phyloP scores from a whole-genome alignment of 129 eudicot genomes.

The Oenanthe sinensis region DNA sequence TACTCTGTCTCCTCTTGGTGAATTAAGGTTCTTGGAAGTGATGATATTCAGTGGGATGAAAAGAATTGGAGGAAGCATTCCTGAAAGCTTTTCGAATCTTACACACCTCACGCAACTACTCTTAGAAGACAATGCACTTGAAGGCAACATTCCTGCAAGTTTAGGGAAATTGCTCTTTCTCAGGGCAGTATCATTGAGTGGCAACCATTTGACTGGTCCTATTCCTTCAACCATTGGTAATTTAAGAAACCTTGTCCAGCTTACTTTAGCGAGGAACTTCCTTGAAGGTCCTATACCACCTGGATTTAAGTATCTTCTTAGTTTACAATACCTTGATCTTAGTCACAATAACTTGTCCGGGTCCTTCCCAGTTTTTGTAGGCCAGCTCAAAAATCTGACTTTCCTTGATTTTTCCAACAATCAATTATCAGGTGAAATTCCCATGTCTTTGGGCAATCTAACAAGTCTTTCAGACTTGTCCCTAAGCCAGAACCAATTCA shows the following conservation, averaged over 20 bases:
- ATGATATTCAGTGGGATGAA: conserved; percentile 85
- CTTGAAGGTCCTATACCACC: conserved; percentile 52
- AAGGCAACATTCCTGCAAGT: conserved; percentile 54
- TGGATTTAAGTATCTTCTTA: conserved; percentile 21
- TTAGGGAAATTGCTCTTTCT: conserved; percentile 43
- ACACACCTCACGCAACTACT: conserved; percentile 47
- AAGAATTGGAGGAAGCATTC: conserved; percentile 50
- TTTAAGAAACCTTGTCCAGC: conserved; percentile 39
- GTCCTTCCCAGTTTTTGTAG: conserved; percentile 43
- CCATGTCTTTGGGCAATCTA: conserved; percentile 47
- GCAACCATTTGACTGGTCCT: conserved; percentile 53
- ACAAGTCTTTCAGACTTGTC: conserved; percentile 52
- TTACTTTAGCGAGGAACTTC: conserved; percentile 55
- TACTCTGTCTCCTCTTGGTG: conserved; percentile 54
- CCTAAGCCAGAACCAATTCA: conserved; percentile 50
- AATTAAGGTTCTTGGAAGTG: conserved; percentile 49
- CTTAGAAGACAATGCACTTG: conserved; percentile 65
- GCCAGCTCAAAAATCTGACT: conserved; percentile 36
- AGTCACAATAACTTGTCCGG: conserved; percentile 64
- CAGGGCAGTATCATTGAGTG: conserved; percentile 47
- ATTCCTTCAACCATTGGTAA: conserved; percentile 51
- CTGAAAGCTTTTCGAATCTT: conserved; percentile 50
- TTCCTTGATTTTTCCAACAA: conserved; percentile 62
- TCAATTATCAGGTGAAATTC: conserved; percentile 59
- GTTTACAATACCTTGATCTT: conserved; percentile 65